Conservation (phyloP, 805 yeast genomes). For the Ogataea pignaliae region DNA sequence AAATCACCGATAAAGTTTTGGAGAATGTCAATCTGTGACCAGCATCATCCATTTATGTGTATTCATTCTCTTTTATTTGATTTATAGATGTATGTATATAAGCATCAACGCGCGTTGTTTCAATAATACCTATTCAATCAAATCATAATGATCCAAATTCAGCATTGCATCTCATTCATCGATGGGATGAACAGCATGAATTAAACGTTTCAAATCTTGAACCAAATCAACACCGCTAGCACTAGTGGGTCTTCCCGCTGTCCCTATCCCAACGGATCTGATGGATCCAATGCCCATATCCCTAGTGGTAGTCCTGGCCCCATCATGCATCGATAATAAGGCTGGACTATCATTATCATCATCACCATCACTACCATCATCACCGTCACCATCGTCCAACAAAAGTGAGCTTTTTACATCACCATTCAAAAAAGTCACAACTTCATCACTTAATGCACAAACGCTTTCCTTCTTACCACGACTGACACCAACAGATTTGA, state of each 20-base stretch:
- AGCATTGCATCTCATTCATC: neutral
- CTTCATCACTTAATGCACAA: slow-evolving; percentile 3
- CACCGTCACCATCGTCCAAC: neutral
- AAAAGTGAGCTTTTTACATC: neutral
- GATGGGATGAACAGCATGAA: neutral
- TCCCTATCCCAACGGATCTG: too few relatives aligned
- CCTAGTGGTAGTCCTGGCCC: too few relatives aligned
- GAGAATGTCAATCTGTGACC: slow-evolving; percentile 4
- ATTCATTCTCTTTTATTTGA: too few relatives aligned
- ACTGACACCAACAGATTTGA: neutral
- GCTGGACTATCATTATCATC: too few relatives aligned
- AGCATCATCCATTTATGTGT: neutral
- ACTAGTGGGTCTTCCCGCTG: too few relatives aligned
- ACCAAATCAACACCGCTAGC: neutral
- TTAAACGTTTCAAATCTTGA: neutral
- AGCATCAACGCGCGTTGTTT: too few relatives aligned
- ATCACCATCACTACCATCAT: too few relatives aligned
- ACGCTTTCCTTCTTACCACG: neutral
- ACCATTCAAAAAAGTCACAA: slow-evolving; percentile 1
- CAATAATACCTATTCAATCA: too few relatives aligned
- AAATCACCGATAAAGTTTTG: slow-evolving; percentile 38
- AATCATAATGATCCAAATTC: neutral
- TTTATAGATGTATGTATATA: too few relatives aligned
- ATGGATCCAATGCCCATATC: too few relatives aligned
- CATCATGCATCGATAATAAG: too few relatives aligned